Percentiles rank a stretch among this genome's conserved stretches.
Evolutionary conservation across 371 early-diverging fungal species (phyloP).

Genomic region (Mucor piriformis): DNA sequence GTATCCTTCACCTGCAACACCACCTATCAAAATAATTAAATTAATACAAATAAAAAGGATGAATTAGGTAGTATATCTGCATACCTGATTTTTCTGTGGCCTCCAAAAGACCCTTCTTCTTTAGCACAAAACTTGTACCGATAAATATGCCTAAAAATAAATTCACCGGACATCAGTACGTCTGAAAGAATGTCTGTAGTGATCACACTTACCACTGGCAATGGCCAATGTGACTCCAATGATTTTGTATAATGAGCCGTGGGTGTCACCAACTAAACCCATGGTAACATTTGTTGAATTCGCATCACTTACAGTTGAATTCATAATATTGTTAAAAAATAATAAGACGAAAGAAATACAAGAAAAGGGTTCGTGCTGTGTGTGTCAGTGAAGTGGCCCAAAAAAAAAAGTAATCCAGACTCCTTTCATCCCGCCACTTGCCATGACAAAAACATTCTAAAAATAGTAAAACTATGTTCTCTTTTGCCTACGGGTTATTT

Average conservation of each 20-base stretch:
- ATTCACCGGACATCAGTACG: background rate
- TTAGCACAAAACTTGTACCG: conserved; percentile 89
- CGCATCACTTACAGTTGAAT: conserved; percentile 1
- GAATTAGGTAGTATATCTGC: background rate
- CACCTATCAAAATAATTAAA: conserved; percentile 20
- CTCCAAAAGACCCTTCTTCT: conserved; percentile 89
- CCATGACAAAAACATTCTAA: too few species aligned
- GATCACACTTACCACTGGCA: conserved; percentile 51
- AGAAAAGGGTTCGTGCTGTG: background rate
- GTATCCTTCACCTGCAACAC: conserved; percentile 79
- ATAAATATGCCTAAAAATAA: conserved; percentile 74
- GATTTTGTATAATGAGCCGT: conserved; percentile 64
- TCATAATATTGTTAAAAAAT: background rate
- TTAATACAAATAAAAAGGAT: background rate
- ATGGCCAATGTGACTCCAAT: conserved; percentile 89
- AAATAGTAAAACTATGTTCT: too few species aligned
- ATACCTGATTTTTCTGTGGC: conserved; percentile 65
- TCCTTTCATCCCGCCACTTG: too few species aligned
- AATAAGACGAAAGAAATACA: background rate
- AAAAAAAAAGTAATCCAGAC: too few species aligned
- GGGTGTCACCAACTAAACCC: conserved; percentile 14
- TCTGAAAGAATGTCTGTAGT: background rate
- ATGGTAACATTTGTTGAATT: conserved; percentile 12
- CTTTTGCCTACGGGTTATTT: too few species aligned
- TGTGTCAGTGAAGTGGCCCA: too few species aligned